Conservation (phyloP, 202 grass and related monocot species). For the Carex sylvatica region DNA sequence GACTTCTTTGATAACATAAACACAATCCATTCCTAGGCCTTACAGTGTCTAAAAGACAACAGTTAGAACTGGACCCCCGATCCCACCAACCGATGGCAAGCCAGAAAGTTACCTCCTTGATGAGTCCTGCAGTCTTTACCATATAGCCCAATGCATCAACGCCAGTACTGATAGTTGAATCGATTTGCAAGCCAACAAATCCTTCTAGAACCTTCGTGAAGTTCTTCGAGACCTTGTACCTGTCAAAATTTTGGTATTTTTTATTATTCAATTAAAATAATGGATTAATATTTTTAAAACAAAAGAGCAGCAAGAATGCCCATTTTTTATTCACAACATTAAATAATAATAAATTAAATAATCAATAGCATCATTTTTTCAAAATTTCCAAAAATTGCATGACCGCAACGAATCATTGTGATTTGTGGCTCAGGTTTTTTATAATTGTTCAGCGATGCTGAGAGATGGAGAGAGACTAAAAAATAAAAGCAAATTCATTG, state of each 20-base stretch:
- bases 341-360: too few relatives aligned
- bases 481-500: too few relatives aligned
- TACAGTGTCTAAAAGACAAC: slow-evolving; percentile 1
- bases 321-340: too few relatives aligned
- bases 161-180: slow-evolving; percentile 62
- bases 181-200: slow-evolving; percentile 73
- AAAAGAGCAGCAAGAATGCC: too few relatives aligned
- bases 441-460: too few relatives aligned
- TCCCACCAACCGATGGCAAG: slow-evolving; percentile 29
- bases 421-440: too few relatives aligned
- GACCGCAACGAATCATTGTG: too few relatives aligned
- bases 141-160: slow-evolving; percentile 61
- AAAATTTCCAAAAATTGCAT: too few relatives aligned
- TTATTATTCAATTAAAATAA: not conserved
- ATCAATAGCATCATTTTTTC: too few relatives aligned
- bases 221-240: slow-evolving; percentile 70
- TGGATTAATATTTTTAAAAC: not conserved
- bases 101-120: slow-evolving; percentile 53
- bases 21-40: slow-evolving; percentile 3
- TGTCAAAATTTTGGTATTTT: not conserved
- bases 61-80: not conserved
- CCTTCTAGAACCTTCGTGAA: slow-evolving; percentile 70
- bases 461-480: too few relatives aligned
- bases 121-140: slow-evolving; percentile 59
- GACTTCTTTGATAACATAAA: slow-evolving; percentile 22